Base-by-base conservation (phyloP, 805 yeast genomes). In the Jamesozyma jinghongensis region DNA sequence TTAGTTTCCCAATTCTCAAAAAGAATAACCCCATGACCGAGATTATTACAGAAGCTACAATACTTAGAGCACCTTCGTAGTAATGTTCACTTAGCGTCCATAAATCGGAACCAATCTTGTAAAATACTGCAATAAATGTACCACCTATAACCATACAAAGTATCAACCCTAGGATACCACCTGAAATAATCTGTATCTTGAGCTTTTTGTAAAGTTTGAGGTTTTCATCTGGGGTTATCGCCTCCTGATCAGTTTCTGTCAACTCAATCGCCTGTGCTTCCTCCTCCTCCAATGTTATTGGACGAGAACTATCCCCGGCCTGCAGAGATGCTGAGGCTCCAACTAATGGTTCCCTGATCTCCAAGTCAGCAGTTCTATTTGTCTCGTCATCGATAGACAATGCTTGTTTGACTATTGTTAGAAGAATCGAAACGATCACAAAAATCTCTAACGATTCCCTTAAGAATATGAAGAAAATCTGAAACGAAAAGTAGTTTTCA, bases 61-160 rank as follows among this genome's bases (percentile, higher is more conserved):
- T 69, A 50, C 90, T 81, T 55, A 87, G 77, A 1, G 79, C 63
- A 6, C 95, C 95, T 57, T 87, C 97, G 84, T 95, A 87, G 40
- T 85, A 69, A 52, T 92, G 77, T 58, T 87, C 97, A 32, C 95
- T 81, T 44, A 77, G 66, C 7, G 88, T 75, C 96, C 96, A 87
- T 40, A 85, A 65, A 62, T 87, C 94, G 19, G 79, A 76, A 13
- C 95, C 95, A 25, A 88, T 64, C 34, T 78, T 56, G 53, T 86
- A 85, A 60, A 87, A 87, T 4, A 79, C 67, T 10, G 70, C 62
- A 26, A 87, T 76, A 56, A 87, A 82, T 0, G 75, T 59, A 3
- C 79, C 75, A 3, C 97, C 97, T 27, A 87, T 72, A 4, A 81
- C 42, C 42, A 83, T 56, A 54, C 96, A 86, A 1, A 84, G 62